Evolutionary conservation across 2,329 filamentous ascomycete species (phyloP).

Genomic region (Stachybotrys chartarum): DNA sequence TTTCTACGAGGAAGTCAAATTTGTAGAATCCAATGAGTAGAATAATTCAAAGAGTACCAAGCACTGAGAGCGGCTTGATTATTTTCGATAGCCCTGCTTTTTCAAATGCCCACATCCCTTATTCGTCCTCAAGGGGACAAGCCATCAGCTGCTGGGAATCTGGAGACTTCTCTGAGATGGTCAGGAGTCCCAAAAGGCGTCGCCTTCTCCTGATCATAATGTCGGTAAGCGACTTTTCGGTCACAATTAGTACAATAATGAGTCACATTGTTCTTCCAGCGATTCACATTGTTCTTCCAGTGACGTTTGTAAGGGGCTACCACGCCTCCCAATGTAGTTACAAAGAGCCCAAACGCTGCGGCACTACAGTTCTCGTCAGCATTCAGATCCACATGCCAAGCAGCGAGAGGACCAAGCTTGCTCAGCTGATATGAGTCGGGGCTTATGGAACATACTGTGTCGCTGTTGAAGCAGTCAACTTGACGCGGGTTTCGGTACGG

Average conservation of each 20-base stretch:
- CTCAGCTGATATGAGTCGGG: no score
- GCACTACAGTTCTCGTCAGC: constrained; percentile 3
- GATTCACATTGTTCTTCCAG: constrained; percentile 7
- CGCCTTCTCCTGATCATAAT: constrained; percentile 8
- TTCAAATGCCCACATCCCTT: no score
- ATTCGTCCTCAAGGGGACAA: no score
- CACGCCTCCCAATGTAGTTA: constrained; percentile 14
- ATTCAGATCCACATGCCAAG: not conserved
- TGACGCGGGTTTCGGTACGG: constrained; percentile 11
- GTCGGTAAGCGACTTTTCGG: constrained; percentile 14
- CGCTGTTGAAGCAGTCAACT: constrained; percentile 10
- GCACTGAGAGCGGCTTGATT: no score
- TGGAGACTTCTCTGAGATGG: constrained; percentile 15
- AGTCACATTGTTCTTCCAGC: constrained; percentile 8
- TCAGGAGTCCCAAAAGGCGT: constrained; percentile 15
- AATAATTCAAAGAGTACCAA: no score
- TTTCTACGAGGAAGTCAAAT: no score
- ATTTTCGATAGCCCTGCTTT: no score
- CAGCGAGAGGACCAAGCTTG: not conserved
- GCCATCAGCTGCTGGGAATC: constrained; percentile 8
- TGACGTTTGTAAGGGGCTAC: constrained; percentile 13
- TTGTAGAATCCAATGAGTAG: no score
- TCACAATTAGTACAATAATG: constrained; percentile 16
- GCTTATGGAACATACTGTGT: constrained; percentile 13
- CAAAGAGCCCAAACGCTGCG: constrained; percentile 11